Evolutionary conservation across 2,329 filamentous ascomycete species (phyloP), one percentile per base, ranked within the genome.

Genomic region (Thelonectria blattea): DNA sequence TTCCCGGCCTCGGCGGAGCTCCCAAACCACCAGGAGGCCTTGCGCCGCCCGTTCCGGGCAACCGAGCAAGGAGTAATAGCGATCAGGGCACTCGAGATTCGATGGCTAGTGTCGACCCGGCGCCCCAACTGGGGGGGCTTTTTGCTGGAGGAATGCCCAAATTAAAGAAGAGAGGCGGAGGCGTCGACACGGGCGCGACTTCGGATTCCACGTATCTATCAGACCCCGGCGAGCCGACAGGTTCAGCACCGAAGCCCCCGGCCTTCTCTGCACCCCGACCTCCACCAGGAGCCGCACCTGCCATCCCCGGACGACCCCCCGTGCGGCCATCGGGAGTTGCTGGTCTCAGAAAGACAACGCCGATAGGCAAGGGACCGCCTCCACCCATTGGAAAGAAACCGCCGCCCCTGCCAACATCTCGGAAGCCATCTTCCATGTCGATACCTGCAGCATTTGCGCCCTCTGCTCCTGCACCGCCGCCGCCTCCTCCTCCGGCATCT

Each of bases 71-170:
- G 74, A 96, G 92, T 76, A 93, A 95, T 74, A 97, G 93, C 75
- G 92, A 96, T 69, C 85, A 86, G 53, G 83, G 82, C 18, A 81
- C 83, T 47, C 77, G 79, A 63, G 78, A 82, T 43, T 72, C 76
- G 3, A 73, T 73, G 12, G 67, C 76, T 17, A 69, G 77, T 2
- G 76, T 83, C 67, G 85, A 89, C 20, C 76, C 86, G 18, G 86
- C 91, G 49, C 92, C 93, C 11, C 94, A 97, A 74, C 77, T 98
- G 11, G 94, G 82, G 30, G 95, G 95, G 1, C 76, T 99, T 24
- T 97, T 99, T 73, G 92, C 91, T 1, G 93, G 92, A 37, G 95
- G 94, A 39, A 98, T 98, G 86, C 95, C 95, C 3, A 98, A 97
- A 79, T 75, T 99, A 71, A 91, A 91, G 75, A 97, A 96, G 80